Evolutionary conservation across 371 early-diverging fungal genomes (phyloP).

Genomic region (Lichtheimia hyalospora): DNA sequence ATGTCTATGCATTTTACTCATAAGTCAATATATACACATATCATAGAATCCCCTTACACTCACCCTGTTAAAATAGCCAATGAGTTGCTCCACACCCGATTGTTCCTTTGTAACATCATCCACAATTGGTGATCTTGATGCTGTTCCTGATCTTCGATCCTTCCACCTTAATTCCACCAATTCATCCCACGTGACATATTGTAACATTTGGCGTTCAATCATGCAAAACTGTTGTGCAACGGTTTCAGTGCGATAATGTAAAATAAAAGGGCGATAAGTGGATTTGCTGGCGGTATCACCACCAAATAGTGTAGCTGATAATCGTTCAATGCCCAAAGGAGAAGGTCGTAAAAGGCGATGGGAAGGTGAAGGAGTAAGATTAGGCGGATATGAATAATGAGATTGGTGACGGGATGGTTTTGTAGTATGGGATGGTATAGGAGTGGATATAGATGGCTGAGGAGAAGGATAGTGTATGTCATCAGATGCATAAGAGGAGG

Average conservation of each 20-base stretch:
- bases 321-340: neutral
- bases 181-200: constrained; percentile 59
- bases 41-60: neutral
- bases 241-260: constrained; percentile 38
- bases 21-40: too few relatives aligned
- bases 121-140: neutral
- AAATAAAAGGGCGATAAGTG: constrained; percentile 35
- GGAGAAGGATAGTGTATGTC: too few relatives aligned
- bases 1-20: constrained; percentile 19
- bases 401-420: neutral
- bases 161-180: constrained; percentile 53
- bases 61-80: constrained; percentile 44
- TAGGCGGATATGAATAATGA: neutral
- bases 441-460: too few relatives aligned
- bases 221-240: constrained; percentile 55
- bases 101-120: constrained; percentile 2
- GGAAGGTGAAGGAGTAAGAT: neutral
- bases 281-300: neutral
- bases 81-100: constrained; percentile 33
- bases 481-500: neutral
- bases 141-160: constrained; percentile 14
- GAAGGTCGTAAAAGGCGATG: neutral
- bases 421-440: too few relatives aligned
- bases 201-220: constrained; percentile 53
- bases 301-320: neutral